Evolutionary conservation across 441 rosid species (phyloP), one percentile per base, ranked within the genome.

Genomic region (Codiaeum variegatum): DNA sequence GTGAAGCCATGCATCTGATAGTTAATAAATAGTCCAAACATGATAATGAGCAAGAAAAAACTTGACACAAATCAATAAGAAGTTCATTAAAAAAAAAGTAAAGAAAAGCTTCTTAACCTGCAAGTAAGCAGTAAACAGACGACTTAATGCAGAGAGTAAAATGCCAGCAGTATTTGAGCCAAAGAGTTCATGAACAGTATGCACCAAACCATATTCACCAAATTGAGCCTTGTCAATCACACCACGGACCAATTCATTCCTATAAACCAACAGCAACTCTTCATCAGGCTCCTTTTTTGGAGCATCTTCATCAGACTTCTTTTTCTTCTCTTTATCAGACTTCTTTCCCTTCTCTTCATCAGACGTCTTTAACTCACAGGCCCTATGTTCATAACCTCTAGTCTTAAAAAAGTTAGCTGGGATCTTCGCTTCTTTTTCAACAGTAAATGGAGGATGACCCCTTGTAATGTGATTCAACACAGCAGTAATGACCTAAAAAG

Each of bases 141-240:
- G 93, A 81, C 99, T 96, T 70, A 96, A 83, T 15, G 85, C 88
- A 38, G 99, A 93, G 72, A 96, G 96, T 79, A 96, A 83, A 79
- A 68, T 75, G 73, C 99, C 99, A 24, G 99, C 98, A 72, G 97
- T 80, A 81, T 81, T 89, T 73, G 98, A 76, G 74, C 99, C 99
- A 82, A 91, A 91, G 54, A 93, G 91, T 85, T 93, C 99, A 72
- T 96, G 93, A 76, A 96, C 97, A 60, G 97, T 92, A 79, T 96
- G 99, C 71, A 96, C 90, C 79, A 96, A 80, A 79, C 99, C 99
- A 80, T 89, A 91, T 73, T 91, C 97, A 60, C 97, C 97, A 88
- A 96, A 96, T 79, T 96, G 99, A 77, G 96, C 97, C 86, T 96
- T 96, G 84, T 96, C 99, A 59, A 96, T 93, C 81, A 96, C 97